Percentiles rank a stretch among this genome's conserved stretches.
These are phyloP conservation scores for Striga hermonthica DNA, from an alignment of 305 asterid species.

Conservation along the genomic window DNA sequence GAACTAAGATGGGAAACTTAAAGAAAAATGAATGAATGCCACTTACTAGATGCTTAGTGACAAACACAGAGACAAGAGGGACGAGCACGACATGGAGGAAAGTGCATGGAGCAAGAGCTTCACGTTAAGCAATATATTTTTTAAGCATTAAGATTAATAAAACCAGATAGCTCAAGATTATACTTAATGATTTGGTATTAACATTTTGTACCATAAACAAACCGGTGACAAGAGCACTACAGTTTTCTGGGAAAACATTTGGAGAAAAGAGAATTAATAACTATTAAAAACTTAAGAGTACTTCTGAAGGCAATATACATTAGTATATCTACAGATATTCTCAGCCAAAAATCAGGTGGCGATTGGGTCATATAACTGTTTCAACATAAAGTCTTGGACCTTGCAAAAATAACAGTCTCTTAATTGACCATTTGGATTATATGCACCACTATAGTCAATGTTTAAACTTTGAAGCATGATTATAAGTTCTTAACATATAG, in stretches of 20 bases:
- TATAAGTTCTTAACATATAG: background rate
- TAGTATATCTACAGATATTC: background rate
- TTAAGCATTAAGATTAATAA: background rate
- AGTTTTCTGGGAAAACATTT: conserved; percentile 8
- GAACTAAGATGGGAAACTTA: background rate
- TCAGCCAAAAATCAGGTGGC: background rate
- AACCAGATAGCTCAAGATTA: background rate
- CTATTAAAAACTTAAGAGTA: background rate
- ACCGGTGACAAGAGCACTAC: background rate
- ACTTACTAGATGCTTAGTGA: background rate
- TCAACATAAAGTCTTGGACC: too few species aligned
- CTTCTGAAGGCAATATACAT: background rate
- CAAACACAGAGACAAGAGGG: too few species aligned
- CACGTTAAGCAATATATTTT: too few species aligned
- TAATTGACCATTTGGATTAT: too few species aligned
- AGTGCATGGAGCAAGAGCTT: background rate
- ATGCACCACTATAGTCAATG: background rate
- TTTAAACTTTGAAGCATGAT: background rate
- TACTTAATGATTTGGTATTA: background rate
- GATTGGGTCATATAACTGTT: too few species aligned
- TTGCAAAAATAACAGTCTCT: too few species aligned
- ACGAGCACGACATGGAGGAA: background rate
- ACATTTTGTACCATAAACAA: background rate
- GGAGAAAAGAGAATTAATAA: background rate
- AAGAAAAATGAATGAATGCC: conserved; percentile 7